Base-by-base conservation (phyloP, 2,329 filamentous ascomycete genomes). In the Lecanosticta acicola region DNA sequence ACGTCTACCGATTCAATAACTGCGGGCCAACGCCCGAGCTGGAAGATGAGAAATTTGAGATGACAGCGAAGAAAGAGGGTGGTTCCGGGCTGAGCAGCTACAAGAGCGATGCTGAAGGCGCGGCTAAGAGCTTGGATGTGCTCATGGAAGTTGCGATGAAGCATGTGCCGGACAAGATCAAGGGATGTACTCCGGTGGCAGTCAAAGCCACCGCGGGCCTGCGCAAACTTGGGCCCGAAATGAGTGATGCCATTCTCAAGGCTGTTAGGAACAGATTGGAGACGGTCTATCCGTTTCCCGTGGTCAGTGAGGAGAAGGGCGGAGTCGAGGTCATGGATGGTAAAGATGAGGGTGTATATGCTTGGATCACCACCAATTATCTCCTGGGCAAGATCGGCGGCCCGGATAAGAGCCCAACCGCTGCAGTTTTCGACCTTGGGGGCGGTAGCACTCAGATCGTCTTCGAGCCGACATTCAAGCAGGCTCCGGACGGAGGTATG, bases 1-100 rank as follows among this genome's bases (percentile, higher is more conserved):
- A 98, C 73, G 89, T 97, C 49, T 98, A 96, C 77, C 87, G 89
- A 66, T 98, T 97, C 80, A 97, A 97, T 77, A 97, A 97, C 74
- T 98, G 91, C 72, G 93, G 90, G 10, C 72, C 87, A 5, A 90
- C 90, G n/a, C 93, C 93, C 19, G 90, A 96, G 71, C 79, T 98
- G 41, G 93, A 98, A 71, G 75, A 82, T 63, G 93, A 98, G 66
- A 78, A 87, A 48, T 98, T 98, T 70, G 83, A 91, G 74, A 89
- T 90, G 85, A 97, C 90, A 9, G 82, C 87, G 65, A 91, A 88
- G 77, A 82, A 79, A 57, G 78, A 87, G 43, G 88, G 89, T 50
- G 73, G 93, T 71, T 81, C 79, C 17, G 83, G 83, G 17, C 74
- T 98, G 59, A 96, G 89, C 66, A 85, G 88, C 32, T 98, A 90